These are phyloP conservation scores for Clarireedia homoeocarpa DNA, from an alignment of 2,329 filamentous ascomycete species.

Conservation along the genomic window DNA sequence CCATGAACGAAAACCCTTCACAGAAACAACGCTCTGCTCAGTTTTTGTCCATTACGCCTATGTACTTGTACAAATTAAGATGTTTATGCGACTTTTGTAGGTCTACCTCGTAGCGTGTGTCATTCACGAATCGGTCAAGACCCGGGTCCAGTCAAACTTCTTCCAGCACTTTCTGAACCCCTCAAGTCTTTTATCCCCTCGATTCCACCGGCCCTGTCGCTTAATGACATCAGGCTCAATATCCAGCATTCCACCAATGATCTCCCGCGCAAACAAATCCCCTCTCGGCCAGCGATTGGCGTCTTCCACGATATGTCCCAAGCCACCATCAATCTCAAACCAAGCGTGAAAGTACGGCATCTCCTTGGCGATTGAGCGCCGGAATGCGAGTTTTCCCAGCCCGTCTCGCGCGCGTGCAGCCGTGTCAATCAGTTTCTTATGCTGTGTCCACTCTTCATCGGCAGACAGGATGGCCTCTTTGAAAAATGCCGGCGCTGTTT, in stretches of 20 bases:
- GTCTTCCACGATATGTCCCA: slow-evolving; percentile 91
- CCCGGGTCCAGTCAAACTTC: slow-evolving; percentile 63
- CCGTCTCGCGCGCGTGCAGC: slow-evolving; percentile 55
- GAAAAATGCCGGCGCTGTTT: slow-evolving; percentile 90
- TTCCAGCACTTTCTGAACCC: slow-evolving; percentile 77
- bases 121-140: slow-evolving; percentile 34
- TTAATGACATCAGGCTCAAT: slow-evolving; percentile 75
- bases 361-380: slow-evolving; percentile 78
- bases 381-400: slow-evolving; percentile 73
- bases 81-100: neutral
- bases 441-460: slow-evolving; percentile 93
- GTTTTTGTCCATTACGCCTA: neutral
- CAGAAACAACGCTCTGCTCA: neutral
- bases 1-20: neutral
- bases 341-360: slow-evolving; percentile 98
- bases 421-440: slow-evolving; percentile 91
- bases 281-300: slow-evolving; percentile 76
- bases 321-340: slow-evolving; percentile 85
- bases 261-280: slow-evolving; percentile 86
- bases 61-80: neutral
- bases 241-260: slow-evolving; percentile 88
- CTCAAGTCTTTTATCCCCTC: slow-evolving; percentile 54
- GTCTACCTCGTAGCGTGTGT: neutral
- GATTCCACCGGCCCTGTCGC: slow-evolving; percentile 79
- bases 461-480: slow-evolving; percentile 81